Conservation (phyloP, 192 early-diverging fungal species). For the Backusella circina region DNA sequence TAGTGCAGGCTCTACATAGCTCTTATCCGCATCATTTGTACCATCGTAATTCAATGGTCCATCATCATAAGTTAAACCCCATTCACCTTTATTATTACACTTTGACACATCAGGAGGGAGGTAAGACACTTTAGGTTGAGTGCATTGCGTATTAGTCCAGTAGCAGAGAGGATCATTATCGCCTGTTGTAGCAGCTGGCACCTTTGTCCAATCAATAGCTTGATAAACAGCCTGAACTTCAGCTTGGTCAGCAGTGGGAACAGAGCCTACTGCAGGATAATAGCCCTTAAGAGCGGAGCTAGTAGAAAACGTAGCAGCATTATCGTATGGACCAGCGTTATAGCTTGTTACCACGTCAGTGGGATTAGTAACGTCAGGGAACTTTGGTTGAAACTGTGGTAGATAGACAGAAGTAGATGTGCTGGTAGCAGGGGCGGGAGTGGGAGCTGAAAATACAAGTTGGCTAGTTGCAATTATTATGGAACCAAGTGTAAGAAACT, state of each 20-base stretch:
- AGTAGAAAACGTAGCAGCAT: background rate
- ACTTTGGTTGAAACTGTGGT: constrained; percentile 15
- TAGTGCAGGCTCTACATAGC: constrained; percentile 21
- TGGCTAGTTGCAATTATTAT: background rate
- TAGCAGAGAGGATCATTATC: constrained; percentile 15
- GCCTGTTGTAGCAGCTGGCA: constrained; percentile 6
- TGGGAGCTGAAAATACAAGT: background rate
- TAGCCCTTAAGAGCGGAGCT: background rate
- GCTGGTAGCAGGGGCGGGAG: background rate
- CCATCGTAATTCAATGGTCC: constrained; percentile 25
- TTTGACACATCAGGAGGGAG: constrained; percentile 12
- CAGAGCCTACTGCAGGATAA: constrained; percentile 17
- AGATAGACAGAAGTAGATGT: background rate
- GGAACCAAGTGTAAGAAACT: background rate
- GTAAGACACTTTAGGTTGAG: background rate
- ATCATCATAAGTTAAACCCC: constrained; percentile 47
- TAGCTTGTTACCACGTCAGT: background rate
- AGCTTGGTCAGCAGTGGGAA: constrained; percentile 27
- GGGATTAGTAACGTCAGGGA: constrained; percentile 11
- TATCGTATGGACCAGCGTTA: constrained; percentile 14
- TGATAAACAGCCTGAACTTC: constrained; percentile 19
- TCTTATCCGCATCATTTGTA: background rate
- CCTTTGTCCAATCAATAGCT: constrained; percentile 23
- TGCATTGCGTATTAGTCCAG: constrained; percentile 13
- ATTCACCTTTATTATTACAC: constrained; percentile 28